phyloP scores from a whole-genome alignment of 139 green algal genomes.

The Closterium sp. region DNA sequence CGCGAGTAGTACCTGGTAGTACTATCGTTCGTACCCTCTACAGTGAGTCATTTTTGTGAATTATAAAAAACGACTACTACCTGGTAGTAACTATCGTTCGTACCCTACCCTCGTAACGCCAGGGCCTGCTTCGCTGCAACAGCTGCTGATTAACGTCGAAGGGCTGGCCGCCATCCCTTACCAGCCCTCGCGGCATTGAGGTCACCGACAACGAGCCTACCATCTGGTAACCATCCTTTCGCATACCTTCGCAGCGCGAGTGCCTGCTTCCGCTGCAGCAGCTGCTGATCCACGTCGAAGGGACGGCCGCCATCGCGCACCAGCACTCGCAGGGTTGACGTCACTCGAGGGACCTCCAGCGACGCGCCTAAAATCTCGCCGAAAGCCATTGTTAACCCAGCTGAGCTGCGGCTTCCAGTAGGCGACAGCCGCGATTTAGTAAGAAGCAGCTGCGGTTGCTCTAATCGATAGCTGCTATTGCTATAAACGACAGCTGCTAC shows the following conservation, averaged over 20 bases:
- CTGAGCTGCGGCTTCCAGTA: not conserved
- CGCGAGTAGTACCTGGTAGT: too few species aligned
- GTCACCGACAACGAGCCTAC: not conserved
- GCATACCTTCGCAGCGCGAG: not conserved
- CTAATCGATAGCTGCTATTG: not conserved
- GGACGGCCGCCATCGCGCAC: not conserved
- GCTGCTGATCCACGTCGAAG: not conserved
- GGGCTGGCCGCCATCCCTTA: too few species aligned
- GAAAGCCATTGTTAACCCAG: not conserved
- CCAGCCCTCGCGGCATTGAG: too few species aligned
- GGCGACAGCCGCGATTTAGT: not conserved
- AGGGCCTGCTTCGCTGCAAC: too few species aligned
- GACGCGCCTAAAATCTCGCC: not conserved
- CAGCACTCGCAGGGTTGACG: not conserved
- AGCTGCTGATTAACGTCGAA: too few species aligned
- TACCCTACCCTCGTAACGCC: too few species aligned
- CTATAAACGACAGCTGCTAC: not conserved
- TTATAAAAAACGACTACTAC: too few species aligned
- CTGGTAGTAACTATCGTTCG: too few species aligned
- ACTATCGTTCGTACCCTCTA: too few species aligned
- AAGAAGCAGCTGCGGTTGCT: not conserved
- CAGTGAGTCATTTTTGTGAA: too few species aligned
- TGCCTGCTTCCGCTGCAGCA: not conserved
- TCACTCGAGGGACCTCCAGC: not conserved
- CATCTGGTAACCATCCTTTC: not conserved